These are phyloP conservation scores for Sungouiozyma ichnusensis DNA, from an alignment of 805 yeast genomes.

Conservation along the genomic window DNA sequence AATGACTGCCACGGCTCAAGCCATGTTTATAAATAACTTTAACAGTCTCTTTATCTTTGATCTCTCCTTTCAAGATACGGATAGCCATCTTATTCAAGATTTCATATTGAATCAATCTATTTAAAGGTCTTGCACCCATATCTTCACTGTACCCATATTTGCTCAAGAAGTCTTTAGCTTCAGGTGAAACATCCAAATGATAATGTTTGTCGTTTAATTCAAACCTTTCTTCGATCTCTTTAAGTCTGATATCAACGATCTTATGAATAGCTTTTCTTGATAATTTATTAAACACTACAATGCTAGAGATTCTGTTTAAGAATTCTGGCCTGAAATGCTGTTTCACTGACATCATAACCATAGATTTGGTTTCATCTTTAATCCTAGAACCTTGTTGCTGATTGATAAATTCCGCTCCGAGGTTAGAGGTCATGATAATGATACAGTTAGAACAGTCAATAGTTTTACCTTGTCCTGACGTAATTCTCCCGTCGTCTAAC, in stretches of 20 bases:
- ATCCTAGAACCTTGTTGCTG: slow-evolving; percentile 55
- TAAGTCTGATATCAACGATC: slow-evolving; percentile 77
- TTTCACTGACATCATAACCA: slow-evolving; percentile 76
- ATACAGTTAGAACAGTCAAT: slow-evolving; percentile 89
- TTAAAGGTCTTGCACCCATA: slow-evolving; percentile 94
- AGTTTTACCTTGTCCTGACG: slow-evolving; percentile 88
- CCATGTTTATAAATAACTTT: slow-evolving; percentile 40
- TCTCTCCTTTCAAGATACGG: slow-evolving; percentile 76
- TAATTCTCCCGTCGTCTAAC: slow-evolving; percentile 92
- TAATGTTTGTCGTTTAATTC: slow-evolving; percentile 73
- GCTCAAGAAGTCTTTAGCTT: slow-evolving; percentile 73
- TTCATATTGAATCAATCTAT: slow-evolving; percentile 82
- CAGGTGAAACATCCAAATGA: slow-evolving; percentile 58
- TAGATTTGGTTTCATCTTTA: slow-evolving; percentile 55
- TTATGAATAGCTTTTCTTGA: slow-evolving; percentile 85
- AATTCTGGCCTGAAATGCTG: slow-evolving; percentile 95
- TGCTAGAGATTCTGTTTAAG: slow-evolving; percentile 88
- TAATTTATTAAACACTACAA: slow-evolving; percentile 84
- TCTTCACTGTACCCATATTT: slow-evolving; percentile 83
- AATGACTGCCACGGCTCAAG: slow-evolving; percentile 10
- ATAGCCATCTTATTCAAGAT: slow-evolving; percentile 82
- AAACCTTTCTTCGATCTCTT: slow-evolving; percentile 79
- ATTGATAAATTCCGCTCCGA: slow-evolving; percentile 86
- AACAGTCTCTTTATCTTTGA: slow-evolving; percentile 82
- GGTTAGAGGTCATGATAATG: slow-evolving; percentile 91